Base-by-base conservation (phyloP, 805 yeast genomes). In the Kuraishia piskuri region DNA sequence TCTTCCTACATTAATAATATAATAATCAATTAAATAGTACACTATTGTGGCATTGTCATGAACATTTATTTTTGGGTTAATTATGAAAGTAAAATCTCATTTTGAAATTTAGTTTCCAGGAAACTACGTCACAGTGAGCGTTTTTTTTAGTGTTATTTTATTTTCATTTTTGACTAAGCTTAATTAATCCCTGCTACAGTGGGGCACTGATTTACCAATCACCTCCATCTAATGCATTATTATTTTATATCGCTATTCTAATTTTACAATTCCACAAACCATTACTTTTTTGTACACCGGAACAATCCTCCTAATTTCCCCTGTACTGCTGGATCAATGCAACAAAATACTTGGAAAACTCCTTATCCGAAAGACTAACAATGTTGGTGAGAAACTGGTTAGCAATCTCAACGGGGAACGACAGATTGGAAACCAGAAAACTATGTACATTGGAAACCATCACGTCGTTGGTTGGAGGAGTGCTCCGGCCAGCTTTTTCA, bases 261-360 rank as follows among this genome's bases (percentile, higher is more conserved):
- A 20, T 44, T 44, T 44, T 21, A 44, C 8, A 20, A 6, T 21
- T 44, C 46, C 46, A 8, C 46, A 8, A 8, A 44, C 46, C 12
- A 12, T 10, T 19, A 20, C 3, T n/a, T 21, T 44, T 7, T 44
- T 10, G 52, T 25, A 56, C 10, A 7, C 31, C n/a, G n/a, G n/a
- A n/a, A n/a, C 50, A 25, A 20, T 46, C 7, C 53, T 50, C 31
- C 51, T 47, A 50, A 54, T 24, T n/a, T 22, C 49, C 50, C 48
- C 49, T 53, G 49, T 49, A 59, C 22, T 58, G 58, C 68, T 68
- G 66, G 68, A 77, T 21, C 63, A 68, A 48, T 2, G 57, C 73
- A 22, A 80, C 75, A 66, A 85, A 84, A 64, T 79, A 88, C 70
- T 84, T 87, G 65, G 82, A 84, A 70, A 90, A 89, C 49, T 77